A percentile compares a stretch with the other conserved stretches of the same genome.
These are phyloP conservation scores for Carex parvula DNA, from an alignment of 176 grass and related monocot species.

Conservation along the genomic window DNA sequence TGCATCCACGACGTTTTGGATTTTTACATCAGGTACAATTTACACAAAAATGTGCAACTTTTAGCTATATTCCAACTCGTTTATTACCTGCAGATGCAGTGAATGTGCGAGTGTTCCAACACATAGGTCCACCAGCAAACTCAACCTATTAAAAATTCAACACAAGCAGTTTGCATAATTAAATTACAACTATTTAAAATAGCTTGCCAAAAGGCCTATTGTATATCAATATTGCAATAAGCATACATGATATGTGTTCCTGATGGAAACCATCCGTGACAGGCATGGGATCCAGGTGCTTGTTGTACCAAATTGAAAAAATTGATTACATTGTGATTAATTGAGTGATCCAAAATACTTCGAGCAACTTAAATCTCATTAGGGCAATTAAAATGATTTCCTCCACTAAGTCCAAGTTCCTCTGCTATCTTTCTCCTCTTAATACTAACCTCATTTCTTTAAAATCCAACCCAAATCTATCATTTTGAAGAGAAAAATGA, in stretches of 20 bases:
- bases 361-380: neutral
- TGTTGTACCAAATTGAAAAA: neutral
- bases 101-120: slow-evolving; percentile 85
- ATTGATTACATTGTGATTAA: neutral
- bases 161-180: neutral
- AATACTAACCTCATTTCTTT: neutral
- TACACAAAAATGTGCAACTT: neutral
- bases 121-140: slow-evolving; percentile 93
- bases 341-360: no score
- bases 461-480: neutral
- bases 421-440: neutral
- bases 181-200: slow-evolving; percentile 18
- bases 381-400: neutral
- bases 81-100: slow-evolving; percentile 70
- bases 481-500: neutral
- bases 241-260: neutral
- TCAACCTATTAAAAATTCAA: slow-evolving; percentile 52
- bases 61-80: neutral
- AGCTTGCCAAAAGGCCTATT: neutral
- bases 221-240: slow-evolving; percentile 8
- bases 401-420: neutral
- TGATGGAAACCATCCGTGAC: neutral
- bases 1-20: no score
- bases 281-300: neutral
- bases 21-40: neutral